Evolutionary conservation across 106 monocot species (phyloP).

Genomic region (Triglochin maritima): DNA sequence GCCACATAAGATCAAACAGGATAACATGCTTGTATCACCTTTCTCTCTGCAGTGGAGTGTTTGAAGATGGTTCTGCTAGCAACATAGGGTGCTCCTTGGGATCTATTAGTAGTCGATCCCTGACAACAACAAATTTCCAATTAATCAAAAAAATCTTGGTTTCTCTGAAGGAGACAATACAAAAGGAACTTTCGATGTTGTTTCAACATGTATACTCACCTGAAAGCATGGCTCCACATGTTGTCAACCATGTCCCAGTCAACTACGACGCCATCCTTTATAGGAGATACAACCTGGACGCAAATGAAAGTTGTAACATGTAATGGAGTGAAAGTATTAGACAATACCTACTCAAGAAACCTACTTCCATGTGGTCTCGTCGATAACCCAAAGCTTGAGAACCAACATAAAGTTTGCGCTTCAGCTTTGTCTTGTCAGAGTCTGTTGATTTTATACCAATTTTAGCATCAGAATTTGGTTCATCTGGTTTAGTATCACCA

Average conservation of each 20-base stretch:
- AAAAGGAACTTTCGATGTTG: background rate
- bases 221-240: constrained; percentile 98
- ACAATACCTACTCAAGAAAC: background rate
- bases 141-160: background rate
- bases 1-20: too few species aligned
- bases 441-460: constrained; percentile 7
- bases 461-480: constrained; percentile 35
- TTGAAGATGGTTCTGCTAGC: constrained; percentile 84
- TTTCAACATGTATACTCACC: constrained; percentile 22
- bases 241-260: constrained; percentile 97
- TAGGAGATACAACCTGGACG: constrained; percentile 74
- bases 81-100: constrained; percentile 96
- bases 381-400: constrained; percentile 25
- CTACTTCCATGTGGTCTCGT: constrained; percentile 27
- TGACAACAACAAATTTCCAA: constrained; percentile 12
- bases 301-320: background rate
- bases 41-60: constrained; percentile 83
- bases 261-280: constrained; percentile 76
- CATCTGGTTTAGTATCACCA: constrained; percentile 59
- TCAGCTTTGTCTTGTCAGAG: constrained; percentile 15
- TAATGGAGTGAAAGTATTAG: background rate
- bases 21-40: constrained; percentile 23
- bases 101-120: constrained; percentile 72
- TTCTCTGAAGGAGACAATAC: background rate
- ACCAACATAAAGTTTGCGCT: constrained; percentile 24